phyloP scores from a whole-genome alignment of 371 early-diverging fungal genomes.

The Mucor mucedo region DNA sequence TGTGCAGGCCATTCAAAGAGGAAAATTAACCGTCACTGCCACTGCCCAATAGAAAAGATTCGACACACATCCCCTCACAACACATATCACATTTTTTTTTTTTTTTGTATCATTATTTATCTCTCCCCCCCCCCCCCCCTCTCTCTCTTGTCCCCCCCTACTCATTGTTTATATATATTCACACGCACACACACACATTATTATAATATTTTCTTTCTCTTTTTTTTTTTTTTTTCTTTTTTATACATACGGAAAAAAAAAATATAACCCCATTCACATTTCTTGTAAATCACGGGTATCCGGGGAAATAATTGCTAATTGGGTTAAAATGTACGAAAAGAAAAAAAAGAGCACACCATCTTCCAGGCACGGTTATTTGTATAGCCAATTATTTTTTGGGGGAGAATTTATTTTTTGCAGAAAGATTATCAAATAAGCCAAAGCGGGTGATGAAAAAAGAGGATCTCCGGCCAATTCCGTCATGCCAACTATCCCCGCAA shows the following conservation, averaged over 20 bases:
- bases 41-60: too few species aligned
- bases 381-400: conserved; percentile 7
- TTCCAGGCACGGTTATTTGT: conserved; percentile 9
- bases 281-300: too few species aligned
- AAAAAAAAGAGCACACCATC: background rate
- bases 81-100: too few species aligned
- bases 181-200: background rate
- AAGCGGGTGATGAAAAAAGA: background rate
- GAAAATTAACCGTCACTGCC: conserved; percentile 39
- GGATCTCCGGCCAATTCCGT: conserved; percentile 26
- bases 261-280: background rate
- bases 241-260: background rate
- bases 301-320: too few species aligned
- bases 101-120: background rate
- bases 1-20: conserved; percentile 33
- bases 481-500: conserved; percentile 9
- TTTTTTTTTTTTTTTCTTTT: conserved; percentile 11
- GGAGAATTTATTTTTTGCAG: background rate
- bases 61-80: too few species aligned
- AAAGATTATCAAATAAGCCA: conserved; percentile 2
- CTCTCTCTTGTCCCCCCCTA: background rate
- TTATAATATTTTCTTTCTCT: background rate
- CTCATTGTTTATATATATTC: background rate
- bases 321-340: background rate
- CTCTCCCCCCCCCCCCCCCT: too few species aligned